Evolutionary conservation across 805 yeast genomes (phyloP).

Genomic region (Cyberlindnera americana): DNA sequence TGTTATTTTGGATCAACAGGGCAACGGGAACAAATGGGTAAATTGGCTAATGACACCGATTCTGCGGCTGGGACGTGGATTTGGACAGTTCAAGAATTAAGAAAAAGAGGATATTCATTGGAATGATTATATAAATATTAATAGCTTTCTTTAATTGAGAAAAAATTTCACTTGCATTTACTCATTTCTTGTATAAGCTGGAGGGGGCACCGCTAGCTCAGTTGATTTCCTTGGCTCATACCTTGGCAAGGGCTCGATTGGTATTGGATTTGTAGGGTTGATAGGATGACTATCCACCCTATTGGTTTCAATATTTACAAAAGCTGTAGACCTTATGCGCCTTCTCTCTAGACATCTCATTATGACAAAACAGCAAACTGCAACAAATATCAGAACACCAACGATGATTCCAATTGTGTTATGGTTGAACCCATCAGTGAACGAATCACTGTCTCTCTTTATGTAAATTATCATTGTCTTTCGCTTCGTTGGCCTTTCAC

Average conservation of each 20-base stretch:
- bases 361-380: not conserved
- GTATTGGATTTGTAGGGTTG: not conserved
- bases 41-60: conserved; percentile 52
- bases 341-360: not conserved
- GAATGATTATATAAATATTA: no score
- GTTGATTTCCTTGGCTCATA: conserved; percentile 2
- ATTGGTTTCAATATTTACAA: no score
- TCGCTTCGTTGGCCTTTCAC: no score
- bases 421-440: not conserved
- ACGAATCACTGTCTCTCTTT: not conserved
- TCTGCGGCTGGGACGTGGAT: conserved; percentile 72
- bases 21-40: conserved; percentile 49
- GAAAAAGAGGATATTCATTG: conserved; percentile 44
- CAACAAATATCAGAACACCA: not conserved
- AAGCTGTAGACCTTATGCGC: not conserved
- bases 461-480: no score
- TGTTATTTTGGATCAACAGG: conserved; percentile 65
- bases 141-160: no score
- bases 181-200: conserved; percentile 3
- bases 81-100: conserved; percentile 66
- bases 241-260: conserved; percentile 1
- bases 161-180: no score
- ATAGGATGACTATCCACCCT: not conserved
- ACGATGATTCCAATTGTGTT: conserved; percentile 1
- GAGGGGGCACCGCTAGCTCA: not conserved